phyloP scores from a whole-genome alignment of 1,284 basidiomycete species.

The Polyporus tsugae region DNA sequence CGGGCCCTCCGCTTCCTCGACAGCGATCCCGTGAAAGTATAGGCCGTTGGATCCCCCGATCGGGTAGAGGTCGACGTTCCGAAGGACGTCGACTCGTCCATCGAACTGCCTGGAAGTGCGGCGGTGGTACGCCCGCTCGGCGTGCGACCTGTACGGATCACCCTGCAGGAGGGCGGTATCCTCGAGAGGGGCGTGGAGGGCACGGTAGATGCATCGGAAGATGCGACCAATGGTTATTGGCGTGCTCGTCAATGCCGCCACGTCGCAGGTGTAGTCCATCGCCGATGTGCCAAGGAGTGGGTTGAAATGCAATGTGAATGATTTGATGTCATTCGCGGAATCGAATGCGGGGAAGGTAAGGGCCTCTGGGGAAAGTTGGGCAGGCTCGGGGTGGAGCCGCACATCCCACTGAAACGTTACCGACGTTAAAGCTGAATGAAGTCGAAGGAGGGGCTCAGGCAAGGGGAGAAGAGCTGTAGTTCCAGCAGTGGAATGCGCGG shows the following conservation, averaged over 20 bases:
- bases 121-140: not conserved
- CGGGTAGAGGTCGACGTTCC: not conserved
- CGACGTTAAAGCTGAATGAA: not conserved
- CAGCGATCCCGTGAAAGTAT: not conserved
- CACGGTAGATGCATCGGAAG: not conserved
- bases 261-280: not conserved
- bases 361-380: not conserved
- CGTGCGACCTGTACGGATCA: not conserved
- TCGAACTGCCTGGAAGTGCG: not conserved
- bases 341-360: not conserved
- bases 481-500: not conserved
- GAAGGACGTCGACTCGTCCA: not conserved
- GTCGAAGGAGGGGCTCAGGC: not conserved
- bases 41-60: not conserved
- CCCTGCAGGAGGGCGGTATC: not conserved
- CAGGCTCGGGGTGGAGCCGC: not conserved
- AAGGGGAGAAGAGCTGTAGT: not conserved
- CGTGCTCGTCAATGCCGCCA: not conserved
- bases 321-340: not conserved
- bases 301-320: not conserved
- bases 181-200: not conserved
- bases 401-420: not conserved
- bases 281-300: not conserved
- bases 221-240: not conserved
- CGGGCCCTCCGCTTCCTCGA: not conserved